Base-by-base conservation (phyloP, 805 yeast species). In the Wickerhamiella brachini region DNA sequence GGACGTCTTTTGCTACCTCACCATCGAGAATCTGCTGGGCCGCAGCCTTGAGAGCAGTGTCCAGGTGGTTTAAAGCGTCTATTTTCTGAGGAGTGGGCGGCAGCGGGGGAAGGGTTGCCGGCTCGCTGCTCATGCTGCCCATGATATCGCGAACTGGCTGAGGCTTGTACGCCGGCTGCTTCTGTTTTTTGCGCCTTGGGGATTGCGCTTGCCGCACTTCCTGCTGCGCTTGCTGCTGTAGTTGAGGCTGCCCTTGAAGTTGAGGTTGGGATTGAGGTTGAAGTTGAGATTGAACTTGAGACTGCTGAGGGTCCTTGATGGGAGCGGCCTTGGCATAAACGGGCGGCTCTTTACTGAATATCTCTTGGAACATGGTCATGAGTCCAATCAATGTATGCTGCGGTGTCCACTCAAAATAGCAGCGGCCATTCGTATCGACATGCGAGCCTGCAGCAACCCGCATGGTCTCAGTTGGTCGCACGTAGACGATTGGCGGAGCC, bases 351-450 rank as follows among this genome's bases (percentile, higher is more conserved):
- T 61, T 59, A 22, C 67, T 56, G 60, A 79, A 71, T 31, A 66
- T 61, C 5, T 58, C 63, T 5, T 63, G 54, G 49, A 74, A 56
- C 15, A 68, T 57, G 2, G 59, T 56, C 38, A 71, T 57, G 21
- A 74, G 56, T 20, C 57, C 66, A 2, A 64, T 31, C 18, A 77
- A 54, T 48, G 66, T 56, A 3, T 54, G 56, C 18, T 43, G 65
- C 51, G 55, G 68, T 22, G 56, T 58, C 95, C 94, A 85, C 24
- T 66, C 68, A n/a, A 80, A 81, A 61, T 80, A 83, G 49, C 86
- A 73, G 45, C 69, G 66, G 1, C 96, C 96, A 64, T 74, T 83
- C 13, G 77, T 65, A 63, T 85, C 95, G 3, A 85, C 76, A 57
- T 76, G 71, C 56, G 78, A 80, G 23, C 83, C 81, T 0, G 88